Conservation (phyloP, 148 eudicot species). For the Silene latifolia region DNA sequence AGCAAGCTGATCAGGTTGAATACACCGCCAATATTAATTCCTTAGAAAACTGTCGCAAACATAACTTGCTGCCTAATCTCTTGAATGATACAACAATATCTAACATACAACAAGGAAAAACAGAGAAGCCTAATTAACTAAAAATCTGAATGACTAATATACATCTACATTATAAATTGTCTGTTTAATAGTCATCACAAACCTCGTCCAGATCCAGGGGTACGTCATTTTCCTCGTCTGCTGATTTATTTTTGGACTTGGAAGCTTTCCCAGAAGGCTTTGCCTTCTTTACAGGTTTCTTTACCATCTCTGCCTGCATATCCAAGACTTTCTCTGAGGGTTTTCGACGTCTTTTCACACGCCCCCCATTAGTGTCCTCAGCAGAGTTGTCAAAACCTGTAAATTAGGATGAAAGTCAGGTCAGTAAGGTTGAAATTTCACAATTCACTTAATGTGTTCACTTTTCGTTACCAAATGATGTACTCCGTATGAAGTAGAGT, state of each 20-base stretch:
- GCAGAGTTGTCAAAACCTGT: constrained; percentile 61
- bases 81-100: constrained; percentile 1
- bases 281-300: constrained; percentile 44
- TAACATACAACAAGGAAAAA: constrained; percentile 3
- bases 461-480: not conserved
- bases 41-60: constrained; percentile 10
- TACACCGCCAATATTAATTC: not conserved
- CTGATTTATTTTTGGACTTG: constrained; percentile 28
- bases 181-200: constrained; percentile 28
- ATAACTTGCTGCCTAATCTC: constrained; percentile 1
- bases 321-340: constrained; percentile 83
- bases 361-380: constrained; percentile 58
- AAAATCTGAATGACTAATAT: constrained; percentile 12
- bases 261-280: constrained; percentile 26
- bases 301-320: constrained; percentile 63
- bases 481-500: too few species aligned
- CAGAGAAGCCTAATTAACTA: constrained; percentile 9
- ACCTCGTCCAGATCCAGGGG: constrained; percentile 24
- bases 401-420: constrained; percentile 4
- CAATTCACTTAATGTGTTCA: not conserved
- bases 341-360: constrained; percentile 62
- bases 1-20: constrained; percentile 5
- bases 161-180: not conserved
- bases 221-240: constrained; percentile 19
- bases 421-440: not conserved